Evolutionary conservation across 106 monocot genomes (phyloP), one percentile per base, ranked within the genome.

Genomic region (Chionographis japonica): DNA sequence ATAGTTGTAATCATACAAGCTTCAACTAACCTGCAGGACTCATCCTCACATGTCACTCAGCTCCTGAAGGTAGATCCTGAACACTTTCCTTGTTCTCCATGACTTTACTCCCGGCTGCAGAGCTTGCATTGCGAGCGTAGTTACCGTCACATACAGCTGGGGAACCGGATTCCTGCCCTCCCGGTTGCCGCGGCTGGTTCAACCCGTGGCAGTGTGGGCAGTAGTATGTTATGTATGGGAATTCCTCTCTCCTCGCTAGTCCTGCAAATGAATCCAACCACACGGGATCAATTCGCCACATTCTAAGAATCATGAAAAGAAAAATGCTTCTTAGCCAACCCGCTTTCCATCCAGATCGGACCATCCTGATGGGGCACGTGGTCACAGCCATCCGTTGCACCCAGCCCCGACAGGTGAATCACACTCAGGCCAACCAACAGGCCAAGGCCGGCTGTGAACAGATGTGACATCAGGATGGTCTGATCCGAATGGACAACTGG

Each of bases 141-240:
- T 42, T 38, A 40, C 41, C 77, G 60, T 69, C 78, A 56, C 61
- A 75, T 61, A 40, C 8, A 18, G 40, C 12, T 59, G 70, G 56
- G 3, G 65, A 76, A 40, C 59, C 40, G 37, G 83, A 78, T 15
- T 63, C 73, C 10, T 12, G 75, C 39, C 72, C 79, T 10, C 69
- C 75, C 0, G 68, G 40, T 65, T 68, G 81, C 53, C 50, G 72
- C 0, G 91, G 84, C 19, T 73, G 78, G 75, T 92, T 97, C 42
- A 97, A 67, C 17, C 82, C 92, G 60, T 83, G 77, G 38, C 95
- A 97, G 62, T 92, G 89, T 4, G 95, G 95, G 50, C 95, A 97
- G 58, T 87, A 92, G 67, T 97, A 97, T 4, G 76, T 89, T 55
- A 89, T 79, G 69, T 85, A 79, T 2, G 86, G 84, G 62, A 86